A percentile compares a stretch with the other conserved stretches of the same genome.
Evolutionary conservation across 768 basidiomycete species (phyloP).

Genomic region (Phaffia tasmanica): DNA sequence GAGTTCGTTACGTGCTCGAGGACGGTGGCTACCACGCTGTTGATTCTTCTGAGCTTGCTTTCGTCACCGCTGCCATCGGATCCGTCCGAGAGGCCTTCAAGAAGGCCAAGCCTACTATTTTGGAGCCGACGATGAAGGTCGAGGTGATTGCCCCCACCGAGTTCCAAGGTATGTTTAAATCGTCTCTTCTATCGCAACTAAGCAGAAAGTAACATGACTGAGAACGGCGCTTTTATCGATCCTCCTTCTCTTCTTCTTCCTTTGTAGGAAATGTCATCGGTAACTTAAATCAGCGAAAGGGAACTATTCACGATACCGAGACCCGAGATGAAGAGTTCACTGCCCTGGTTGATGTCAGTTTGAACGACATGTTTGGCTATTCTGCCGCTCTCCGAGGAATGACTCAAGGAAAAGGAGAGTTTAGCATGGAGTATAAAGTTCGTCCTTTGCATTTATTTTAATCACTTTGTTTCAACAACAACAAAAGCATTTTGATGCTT

Average conservation of each 20-base stretch:
- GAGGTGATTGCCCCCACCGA: constrained; percentile 92
- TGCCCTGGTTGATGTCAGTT: constrained; percentile 72
- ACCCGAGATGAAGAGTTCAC: constrained; percentile 96
- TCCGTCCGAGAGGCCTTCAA: constrained; percentile 85
- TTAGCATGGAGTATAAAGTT: constrained; percentile 54
- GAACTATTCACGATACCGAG: constrained; percentile 90
- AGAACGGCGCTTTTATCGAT: background rate
- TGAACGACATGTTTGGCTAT: constrained; percentile 99
- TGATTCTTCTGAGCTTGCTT: constrained; percentile 93
- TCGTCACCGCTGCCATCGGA: constrained; percentile 77
- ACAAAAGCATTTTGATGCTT: too few relatives aligned
- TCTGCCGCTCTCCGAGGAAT: constrained; percentile 82
- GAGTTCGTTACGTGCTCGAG: constrained; percentile 72
- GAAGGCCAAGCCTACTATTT: constrained; percentile 62
- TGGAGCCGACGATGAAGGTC: constrained; percentile 98
- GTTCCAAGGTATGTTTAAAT: constrained; percentile 53
- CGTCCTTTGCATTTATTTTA: background rate
- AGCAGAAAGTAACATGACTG: background rate
- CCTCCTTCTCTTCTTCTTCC: background rate
- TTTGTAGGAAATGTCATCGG: constrained; percentile 71
- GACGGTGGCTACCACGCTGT: constrained; percentile 89
- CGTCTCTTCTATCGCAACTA: background rate
- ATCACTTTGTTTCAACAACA: background rate
- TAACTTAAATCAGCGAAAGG: constrained; percentile 79
- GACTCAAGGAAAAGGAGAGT: constrained; percentile 94